Conservation (phyloP, 2,329 filamentous ascomycete species). For the Aspergillus calidoustus region DNA sequence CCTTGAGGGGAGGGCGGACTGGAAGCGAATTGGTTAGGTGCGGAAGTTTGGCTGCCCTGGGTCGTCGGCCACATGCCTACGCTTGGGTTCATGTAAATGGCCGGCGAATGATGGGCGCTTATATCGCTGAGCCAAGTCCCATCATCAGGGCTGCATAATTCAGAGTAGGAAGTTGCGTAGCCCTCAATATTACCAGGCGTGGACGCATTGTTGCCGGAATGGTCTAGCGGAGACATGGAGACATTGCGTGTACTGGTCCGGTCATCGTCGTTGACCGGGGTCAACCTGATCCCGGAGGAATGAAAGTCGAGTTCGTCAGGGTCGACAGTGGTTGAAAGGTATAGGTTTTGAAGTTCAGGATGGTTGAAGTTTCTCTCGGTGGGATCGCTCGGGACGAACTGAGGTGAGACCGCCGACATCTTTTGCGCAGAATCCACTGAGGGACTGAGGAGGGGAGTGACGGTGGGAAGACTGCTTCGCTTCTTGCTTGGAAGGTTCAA, state of each 20-base stretch:
- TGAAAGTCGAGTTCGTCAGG: slow-evolving; percentile 44
- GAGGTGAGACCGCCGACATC: slow-evolving; percentile 29
- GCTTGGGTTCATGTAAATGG: slow-evolving; percentile 27
- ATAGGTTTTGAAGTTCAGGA: slow-evolving; percentile 41
- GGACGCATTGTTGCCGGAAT: slow-evolving; percentile 14
- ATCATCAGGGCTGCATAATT: slow-evolving; percentile 38
- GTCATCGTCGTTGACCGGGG: slow-evolving; percentile 31
- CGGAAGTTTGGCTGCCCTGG: slow-evolving; percentile 6
- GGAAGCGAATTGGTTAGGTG: slow-evolving; percentile 6
- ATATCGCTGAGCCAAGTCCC: slow-evolving; percentile 32
- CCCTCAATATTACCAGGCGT: slow-evolving; percentile 19
- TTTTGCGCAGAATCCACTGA: slow-evolving; percentile 4
- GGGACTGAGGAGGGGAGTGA: neutral
- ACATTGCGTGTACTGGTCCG: slow-evolving; percentile 23
- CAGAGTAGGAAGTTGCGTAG: slow-evolving; percentile 28
- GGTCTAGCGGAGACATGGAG: slow-evolving; percentile 21
- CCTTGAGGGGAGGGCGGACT: slow-evolving; percentile 23
- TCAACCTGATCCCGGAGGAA: slow-evolving; percentile 38
- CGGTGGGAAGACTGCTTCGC: neutral
- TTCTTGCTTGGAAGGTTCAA: neutral
- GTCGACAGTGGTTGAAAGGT: slow-evolving; percentile 44
- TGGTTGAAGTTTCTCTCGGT: slow-evolving; percentile 37
- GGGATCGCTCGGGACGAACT: slow-evolving; percentile 29
- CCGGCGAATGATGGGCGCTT: slow-evolving; percentile 35
- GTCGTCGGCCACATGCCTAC: slow-evolving; percentile 18